These are phyloP conservation scores for Biscogniauxia mediterranea DNA, from an alignment of 2,329 filamentous ascomycete species.

Conservation along the genomic window DNA sequence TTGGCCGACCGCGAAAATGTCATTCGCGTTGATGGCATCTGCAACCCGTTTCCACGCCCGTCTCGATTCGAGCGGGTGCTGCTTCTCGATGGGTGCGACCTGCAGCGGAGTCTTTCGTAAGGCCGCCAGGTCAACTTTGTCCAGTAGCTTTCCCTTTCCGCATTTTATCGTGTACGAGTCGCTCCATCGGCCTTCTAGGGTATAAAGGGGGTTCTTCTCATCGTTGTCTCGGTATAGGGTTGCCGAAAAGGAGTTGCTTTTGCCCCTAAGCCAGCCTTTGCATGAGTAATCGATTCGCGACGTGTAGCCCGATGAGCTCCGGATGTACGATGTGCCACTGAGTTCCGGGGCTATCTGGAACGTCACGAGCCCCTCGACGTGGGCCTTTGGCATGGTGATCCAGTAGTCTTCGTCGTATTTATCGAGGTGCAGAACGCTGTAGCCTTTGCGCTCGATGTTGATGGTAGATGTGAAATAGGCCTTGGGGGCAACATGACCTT, in stretches of 20 bases:
- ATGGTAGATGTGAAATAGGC: slow-evolving; percentile 93
- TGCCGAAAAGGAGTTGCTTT: slow-evolving; percentile 88
- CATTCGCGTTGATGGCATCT: slow-evolving; percentile 72
- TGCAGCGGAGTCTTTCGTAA: slow-evolving; percentile 64
- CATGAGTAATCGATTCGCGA: slow-evolving; percentile 91
- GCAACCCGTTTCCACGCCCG: slow-evolving; percentile 87
- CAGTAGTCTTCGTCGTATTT: slow-evolving; percentile 56
- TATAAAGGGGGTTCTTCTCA: slow-evolving; percentile 76
- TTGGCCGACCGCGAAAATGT: slow-evolving; percentile 74
- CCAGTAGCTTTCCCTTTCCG: slow-evolving; percentile 53
- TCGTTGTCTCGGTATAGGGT: slow-evolving; percentile 67
- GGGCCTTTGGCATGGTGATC: slow-evolving; percentile 85
- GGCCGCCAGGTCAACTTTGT: slow-evolving; percentile 59
- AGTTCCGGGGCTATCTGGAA: slow-evolving; percentile 88
- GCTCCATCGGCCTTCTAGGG: slow-evolving; percentile 87
- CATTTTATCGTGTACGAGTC: slow-evolving; percentile 77
- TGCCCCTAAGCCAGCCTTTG: slow-evolving; percentile 91
- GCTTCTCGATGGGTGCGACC: slow-evolving; percentile 70
- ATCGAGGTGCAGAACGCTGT: slow-evolving; percentile 73
- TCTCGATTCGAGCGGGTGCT: slow-evolving; percentile 84
- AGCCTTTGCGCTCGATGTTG: slow-evolving; percentile 90
- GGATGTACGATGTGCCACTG: slow-evolving; percentile 80
- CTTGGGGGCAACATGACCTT: slow-evolving; percentile 95
- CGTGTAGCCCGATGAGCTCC: slow-evolving; percentile 81
- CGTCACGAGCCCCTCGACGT: slow-evolving; percentile 90